phyloP scores from a whole-genome alignment of 2,329 filamentous ascomycete genomes.

The Hansfordia pulvinata region DNA sequence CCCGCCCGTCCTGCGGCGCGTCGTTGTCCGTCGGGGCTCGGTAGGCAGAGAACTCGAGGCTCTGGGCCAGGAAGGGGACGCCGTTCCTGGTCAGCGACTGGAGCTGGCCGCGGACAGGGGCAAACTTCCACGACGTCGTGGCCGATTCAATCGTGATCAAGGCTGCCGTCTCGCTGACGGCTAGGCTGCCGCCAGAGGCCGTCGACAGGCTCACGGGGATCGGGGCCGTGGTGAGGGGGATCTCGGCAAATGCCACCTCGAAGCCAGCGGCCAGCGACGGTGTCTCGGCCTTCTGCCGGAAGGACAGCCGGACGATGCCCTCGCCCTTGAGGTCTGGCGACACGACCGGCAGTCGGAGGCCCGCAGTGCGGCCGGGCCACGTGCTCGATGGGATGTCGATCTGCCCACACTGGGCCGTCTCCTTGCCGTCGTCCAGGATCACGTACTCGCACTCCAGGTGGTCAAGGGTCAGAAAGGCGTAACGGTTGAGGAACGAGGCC shows the following conservation, averaged over 20 bases:
- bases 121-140: constrained; percentile 13
- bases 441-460: constrained; percentile 21
- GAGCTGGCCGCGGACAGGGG: constrained; percentile 11
- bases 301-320: constrained; percentile 12
- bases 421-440: constrained; percentile 13
- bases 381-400: constrained; percentile 13
- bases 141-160: constrained; percentile 11
- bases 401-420: constrained; percentile 8
- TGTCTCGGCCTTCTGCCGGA: constrained; percentile 11
- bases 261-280: constrained; percentile 10
- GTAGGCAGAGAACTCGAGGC: constrained; percentile 29
- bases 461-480: constrained; percentile 26
- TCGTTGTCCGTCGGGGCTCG: constrained; percentile 21
- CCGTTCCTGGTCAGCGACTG: constrained; percentile 12
- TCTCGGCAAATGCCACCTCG: constrained; percentile 16
- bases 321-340: constrained; percentile 6
- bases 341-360: constrained; percentile 8
- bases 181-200: constrained; percentile 6
- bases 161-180: constrained; percentile 8
- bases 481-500: constrained; percentile 20
- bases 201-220: constrained; percentile 1
- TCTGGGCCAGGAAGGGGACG: constrained; percentile 10
- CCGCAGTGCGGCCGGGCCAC: constrained; percentile 12
- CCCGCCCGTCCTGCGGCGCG: constrained; percentile 1
- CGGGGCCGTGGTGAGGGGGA: constrained; percentile 6